phyloP scores from a whole-genome alignment of 2,329 filamentous ascomycete genomes.

The Talaromyces funiculosus region DNA sequence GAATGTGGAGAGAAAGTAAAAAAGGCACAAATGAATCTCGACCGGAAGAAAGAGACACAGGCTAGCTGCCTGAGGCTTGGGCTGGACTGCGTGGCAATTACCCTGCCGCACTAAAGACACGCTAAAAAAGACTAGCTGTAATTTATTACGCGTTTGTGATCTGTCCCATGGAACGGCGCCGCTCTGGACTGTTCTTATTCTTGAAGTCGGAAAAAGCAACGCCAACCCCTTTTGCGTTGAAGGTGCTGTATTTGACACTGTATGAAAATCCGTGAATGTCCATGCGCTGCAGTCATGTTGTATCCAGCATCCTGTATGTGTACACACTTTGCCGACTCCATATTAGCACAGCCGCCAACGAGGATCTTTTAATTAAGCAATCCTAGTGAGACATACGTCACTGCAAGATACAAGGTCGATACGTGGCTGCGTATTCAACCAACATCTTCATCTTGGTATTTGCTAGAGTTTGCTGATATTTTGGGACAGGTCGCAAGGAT shows the following conservation, averaged over 20 bases:
- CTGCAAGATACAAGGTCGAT: not conserved
- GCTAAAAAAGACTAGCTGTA: not conserved
- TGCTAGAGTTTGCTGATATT: not conserved
- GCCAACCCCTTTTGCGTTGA: not conserved
- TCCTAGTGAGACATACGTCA: not conserved
- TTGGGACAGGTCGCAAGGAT: not conserved
- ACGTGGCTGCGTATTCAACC: no score
- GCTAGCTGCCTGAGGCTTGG: conserved; percentile 8
- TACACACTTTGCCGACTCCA: no score
- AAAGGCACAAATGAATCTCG: not conserved
- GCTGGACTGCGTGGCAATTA: conserved; percentile 4
- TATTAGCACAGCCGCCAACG: not conserved
- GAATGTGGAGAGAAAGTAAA: not conserved
- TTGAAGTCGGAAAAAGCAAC: not conserved
- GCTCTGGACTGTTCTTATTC: conserved; percentile 6
- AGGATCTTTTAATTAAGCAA: not conserved
- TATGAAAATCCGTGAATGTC: not conserved
- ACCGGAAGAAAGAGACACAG: conserved; percentile 17
- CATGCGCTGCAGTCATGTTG: not conserved
- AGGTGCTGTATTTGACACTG: not conserved
- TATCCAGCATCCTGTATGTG: not conserved
- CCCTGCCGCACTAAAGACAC: not conserved
- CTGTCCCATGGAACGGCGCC: conserved; percentile 1
- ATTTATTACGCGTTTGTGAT: not conserved
- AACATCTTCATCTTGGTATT: not conserved